Percentiles rank a stretch among this genome's conserved stretches.
These are phyloP conservation scores for Neltuma alba DNA, from an alignment of 306 rosid genomes.

Conservation along the genomic window DNA sequence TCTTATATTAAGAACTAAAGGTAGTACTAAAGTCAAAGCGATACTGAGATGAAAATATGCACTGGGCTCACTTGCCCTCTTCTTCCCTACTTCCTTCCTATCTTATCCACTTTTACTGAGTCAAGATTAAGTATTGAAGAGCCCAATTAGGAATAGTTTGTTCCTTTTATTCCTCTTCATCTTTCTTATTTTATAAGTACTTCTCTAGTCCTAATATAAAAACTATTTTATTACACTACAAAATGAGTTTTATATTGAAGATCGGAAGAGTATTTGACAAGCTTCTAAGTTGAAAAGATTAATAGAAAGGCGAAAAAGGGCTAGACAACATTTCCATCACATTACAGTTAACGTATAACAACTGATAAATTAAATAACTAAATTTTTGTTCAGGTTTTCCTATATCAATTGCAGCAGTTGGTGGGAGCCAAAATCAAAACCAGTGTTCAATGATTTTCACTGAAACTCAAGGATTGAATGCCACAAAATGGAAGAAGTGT, in stretches of 20 bases:
- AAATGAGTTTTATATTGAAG: too few relatives aligned
- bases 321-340: not conserved
- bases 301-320: not conserved
- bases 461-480: not conserved
- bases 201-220: too few relatives aligned
- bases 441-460: not conserved
- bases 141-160: too few relatives aligned
- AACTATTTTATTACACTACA: too few relatives aligned
- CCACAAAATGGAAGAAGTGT: not conserved
- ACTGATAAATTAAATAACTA: not conserved
- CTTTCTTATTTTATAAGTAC: not conserved
- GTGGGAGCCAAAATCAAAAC: conserved; percentile 24
- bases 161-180: too few relatives aligned
- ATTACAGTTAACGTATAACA: not conserved
- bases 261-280: too few relatives aligned
- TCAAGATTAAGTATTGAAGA: not conserved
- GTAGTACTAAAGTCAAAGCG: too few relatives aligned
- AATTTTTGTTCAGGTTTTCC: conserved; percentile 2
- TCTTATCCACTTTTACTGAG: not conserved
- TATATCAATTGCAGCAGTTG: conserved; percentile 2
- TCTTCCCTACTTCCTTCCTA: not conserved
- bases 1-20: too few relatives aligned
- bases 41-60: not conserved
- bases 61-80: not conserved
- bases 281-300: not conserved